Conservation (phyloP, 805 yeast species). For the Cyberlindnera euphorbiiphila region DNA sequence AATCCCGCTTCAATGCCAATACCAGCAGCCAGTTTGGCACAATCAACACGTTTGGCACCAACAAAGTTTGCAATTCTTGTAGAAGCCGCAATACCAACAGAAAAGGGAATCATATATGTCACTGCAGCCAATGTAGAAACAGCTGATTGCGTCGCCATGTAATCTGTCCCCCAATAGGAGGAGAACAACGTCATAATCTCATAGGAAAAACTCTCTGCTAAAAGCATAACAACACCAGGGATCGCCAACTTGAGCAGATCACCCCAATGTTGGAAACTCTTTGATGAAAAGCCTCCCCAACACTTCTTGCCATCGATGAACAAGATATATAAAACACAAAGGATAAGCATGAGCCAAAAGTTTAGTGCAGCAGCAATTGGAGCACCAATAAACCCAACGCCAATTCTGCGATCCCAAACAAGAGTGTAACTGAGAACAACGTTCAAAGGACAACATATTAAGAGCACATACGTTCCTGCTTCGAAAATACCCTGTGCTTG, state of each 20-base stretch:
- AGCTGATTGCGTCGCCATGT: constrained; percentile 72
- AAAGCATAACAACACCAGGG: constrained; percentile 77
- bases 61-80: constrained; percentile 71
- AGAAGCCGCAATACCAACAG: constrained; percentile 65
- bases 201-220: constrained; percentile 72
- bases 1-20: constrained; percentile 41
- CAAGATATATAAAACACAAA: constrained; percentile 49
- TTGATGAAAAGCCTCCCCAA: constrained; percentile 32
- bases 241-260: constrained; percentile 58
- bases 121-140: constrained; percentile 62
- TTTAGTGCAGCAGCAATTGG: constrained; percentile 66
- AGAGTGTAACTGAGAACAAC: constrained; percentile 55
- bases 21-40: constrained; percentile 43
- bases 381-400: constrained; percentile 73
- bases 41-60: constrained; percentile 50
- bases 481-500: constrained; percentile 87
- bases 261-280: constrained; percentile 43
- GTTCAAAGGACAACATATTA: constrained; percentile 63
- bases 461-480: constrained; percentile 71
- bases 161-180: constrained; percentile 63
- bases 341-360: constrained; percentile 58
- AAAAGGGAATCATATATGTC: constrained; percentile 71
- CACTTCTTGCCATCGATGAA: constrained; percentile 38
- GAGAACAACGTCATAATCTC: constrained; percentile 69
- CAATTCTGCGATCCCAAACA: constrained; percentile 59